These are phyloP conservation scores for Austropuccinia psidii DNA, from an alignment of 1,284 basidiomycete genomes.

Conservation along the genomic window DNA sequence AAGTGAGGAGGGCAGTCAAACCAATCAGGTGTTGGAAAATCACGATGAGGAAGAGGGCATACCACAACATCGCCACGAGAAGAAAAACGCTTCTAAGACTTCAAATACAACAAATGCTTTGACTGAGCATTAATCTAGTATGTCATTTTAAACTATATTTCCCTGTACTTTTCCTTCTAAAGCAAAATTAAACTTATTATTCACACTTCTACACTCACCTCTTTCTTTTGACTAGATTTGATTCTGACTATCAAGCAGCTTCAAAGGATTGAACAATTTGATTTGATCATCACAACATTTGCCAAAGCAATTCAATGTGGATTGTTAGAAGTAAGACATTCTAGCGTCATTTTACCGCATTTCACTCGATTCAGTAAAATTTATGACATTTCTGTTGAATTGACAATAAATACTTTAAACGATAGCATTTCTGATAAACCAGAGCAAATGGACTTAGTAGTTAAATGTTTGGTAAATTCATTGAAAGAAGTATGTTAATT, in stretches of 20 bases:
- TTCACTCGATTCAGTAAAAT: slow-evolving; percentile 20
- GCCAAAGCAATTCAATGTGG: slow-evolving; percentile 28
- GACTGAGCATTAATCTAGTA: too few relatives aligned
- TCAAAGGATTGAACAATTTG: slow-evolving; percentile 13
- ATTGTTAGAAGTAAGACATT: slow-evolving; percentile 29
- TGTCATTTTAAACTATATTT: too few relatives aligned
- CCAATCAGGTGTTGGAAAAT: too few relatives aligned
- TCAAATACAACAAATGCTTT: too few relatives aligned
- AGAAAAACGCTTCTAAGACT: too few relatives aligned
- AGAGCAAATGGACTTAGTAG: background rate
- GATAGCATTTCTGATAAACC: background rate
- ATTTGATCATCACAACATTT: slow-evolving; percentile 34
- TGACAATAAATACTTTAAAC: slow-evolving; percentile 7
- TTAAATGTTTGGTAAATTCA: background rate
- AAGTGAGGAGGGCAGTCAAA: background rate
- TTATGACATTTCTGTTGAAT: slow-evolving; percentile 26
- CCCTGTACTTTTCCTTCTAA: too few relatives aligned
- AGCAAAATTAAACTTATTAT: too few relatives aligned
- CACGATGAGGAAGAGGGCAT: slow-evolving; percentile 20
- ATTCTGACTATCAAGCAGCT: slow-evolving; percentile 3
- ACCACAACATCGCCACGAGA: too few relatives aligned
- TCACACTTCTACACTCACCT: background rate
- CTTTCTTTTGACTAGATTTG: background rate
- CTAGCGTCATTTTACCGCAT: slow-evolving; percentile 5
- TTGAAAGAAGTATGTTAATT: slow-evolving; percentile 15